These are phyloP conservation scores for Tulasnella calospora DNA, from an alignment of 768 basidiomycete genomes.

Conservation along the genomic window DNA sequence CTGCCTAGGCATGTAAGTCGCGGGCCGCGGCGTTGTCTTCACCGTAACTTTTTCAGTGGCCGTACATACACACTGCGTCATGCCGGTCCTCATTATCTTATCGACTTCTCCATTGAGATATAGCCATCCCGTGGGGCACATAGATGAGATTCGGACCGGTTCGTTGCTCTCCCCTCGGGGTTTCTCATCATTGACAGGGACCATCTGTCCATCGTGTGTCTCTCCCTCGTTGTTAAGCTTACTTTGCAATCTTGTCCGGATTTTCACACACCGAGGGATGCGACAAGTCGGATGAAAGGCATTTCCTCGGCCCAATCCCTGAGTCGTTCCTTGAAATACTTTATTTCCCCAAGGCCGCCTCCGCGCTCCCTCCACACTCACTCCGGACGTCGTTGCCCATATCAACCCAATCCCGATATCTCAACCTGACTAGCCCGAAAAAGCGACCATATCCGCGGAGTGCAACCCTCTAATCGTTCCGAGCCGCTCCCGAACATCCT, in stretches of 20 bases:
- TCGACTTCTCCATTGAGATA: background rate
- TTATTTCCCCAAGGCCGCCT: background rate
- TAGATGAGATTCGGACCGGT: background rate
- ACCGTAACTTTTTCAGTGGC: background rate
- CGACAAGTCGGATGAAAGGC: background rate
- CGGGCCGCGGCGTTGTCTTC: background rate
- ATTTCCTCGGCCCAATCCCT: background rate
- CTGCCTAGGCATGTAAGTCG: background rate
- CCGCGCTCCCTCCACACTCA: background rate
- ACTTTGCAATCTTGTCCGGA: background rate
- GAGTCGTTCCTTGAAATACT: background rate
- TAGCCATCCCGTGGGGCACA: background rate
- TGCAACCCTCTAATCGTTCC: background rate
- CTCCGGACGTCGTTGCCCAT: background rate
- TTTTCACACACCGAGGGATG: background rate
- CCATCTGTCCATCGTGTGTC: background rate
- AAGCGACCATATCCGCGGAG: background rate
- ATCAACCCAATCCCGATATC: slow-evolving; percentile 5
- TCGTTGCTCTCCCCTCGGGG: background rate
- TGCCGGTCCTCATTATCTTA: background rate
- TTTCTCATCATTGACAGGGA: background rate
- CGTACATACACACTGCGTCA: slow-evolving; percentile 7
- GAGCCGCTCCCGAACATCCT: background rate
- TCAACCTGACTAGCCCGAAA: background rate
- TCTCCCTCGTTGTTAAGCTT: background rate